Percentiles rank a stretch among this genome's conserved stretches.
phyloP scores from a whole-genome alignment of 371 early-diverging fungal genomes.

The Capniomyces stellatus region DNA sequence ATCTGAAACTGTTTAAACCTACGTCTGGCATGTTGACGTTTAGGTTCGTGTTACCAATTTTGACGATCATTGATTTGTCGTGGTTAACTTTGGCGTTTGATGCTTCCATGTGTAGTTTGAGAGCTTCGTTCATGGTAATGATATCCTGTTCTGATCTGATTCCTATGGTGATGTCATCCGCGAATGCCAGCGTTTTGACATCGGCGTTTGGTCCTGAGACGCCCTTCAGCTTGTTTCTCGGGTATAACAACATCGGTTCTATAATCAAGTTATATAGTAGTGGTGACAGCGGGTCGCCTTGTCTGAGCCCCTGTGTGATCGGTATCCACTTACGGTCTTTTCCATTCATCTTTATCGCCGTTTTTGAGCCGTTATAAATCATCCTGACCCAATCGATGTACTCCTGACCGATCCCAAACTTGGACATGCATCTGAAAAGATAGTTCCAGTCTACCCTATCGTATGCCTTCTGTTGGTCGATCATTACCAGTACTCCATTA shows the following conservation, averaged over 20 bases:
- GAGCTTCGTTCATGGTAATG: background rate
- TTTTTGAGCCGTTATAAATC: background rate
- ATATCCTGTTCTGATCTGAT: background rate
- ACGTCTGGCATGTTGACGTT: too few relatives aligned
- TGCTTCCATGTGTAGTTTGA: background rate
- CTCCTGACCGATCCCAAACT: background rate
- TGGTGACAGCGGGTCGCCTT: constrained; percentile 9
- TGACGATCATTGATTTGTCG: constrained; percentile 3
- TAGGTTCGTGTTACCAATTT: constrained; percentile 1
- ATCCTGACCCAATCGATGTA: background rate
- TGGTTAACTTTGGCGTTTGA: constrained; percentile 5
- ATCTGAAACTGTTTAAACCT: background rate
- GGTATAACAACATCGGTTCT: constrained; percentile 6
- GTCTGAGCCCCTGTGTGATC: constrained; percentile 4
- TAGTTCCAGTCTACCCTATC: constrained; percentile 1
- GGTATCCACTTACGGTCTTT: background rate
- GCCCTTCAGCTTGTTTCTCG: background rate
- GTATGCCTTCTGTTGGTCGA: constrained; percentile 1
- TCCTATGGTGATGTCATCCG: constrained; percentile 6
- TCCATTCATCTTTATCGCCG: background rate
- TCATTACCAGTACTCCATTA: background rate
- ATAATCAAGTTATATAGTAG: constrained; percentile 6
- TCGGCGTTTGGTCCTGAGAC: background rate
- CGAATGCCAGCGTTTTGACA: constrained; percentile 1
- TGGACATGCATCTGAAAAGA: background rate